Evolutionary conservation across 495 filamentous ascomycete species (phyloP).

Genomic region (Staphylotrichum tortipilum): DNA sequence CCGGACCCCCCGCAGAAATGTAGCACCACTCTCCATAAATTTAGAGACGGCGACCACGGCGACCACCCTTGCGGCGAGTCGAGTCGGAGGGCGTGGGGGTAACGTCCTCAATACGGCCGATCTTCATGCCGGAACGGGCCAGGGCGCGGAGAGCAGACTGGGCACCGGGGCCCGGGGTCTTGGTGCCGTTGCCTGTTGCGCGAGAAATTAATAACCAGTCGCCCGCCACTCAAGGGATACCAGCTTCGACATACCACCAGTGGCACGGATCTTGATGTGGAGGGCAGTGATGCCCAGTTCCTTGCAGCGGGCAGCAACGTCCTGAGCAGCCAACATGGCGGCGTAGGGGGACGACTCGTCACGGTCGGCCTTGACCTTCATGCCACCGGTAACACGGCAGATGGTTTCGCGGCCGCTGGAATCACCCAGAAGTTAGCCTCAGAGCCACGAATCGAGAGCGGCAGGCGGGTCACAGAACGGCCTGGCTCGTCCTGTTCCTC

Average conservation of each 20-base stretch:
- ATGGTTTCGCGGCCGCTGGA: constrained; percentile 99
- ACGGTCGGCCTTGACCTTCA: constrained; percentile 99
- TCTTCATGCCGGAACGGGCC: constrained; percentile 98
- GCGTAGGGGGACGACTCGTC: constrained; percentile 99
- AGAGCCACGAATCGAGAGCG: constrained; percentile 19
- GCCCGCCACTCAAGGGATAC: neutral
- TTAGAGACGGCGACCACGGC: constrained; percentile 99
- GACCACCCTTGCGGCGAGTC: constrained; percentile 98
- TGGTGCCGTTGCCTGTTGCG: constrained; percentile 81
- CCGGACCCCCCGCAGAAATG: constrained; percentile 30
- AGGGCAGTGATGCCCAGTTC: constrained; percentile 97
- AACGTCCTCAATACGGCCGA: constrained; percentile 98
- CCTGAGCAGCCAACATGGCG: constrained; percentile 98
- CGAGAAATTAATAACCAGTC: neutral
- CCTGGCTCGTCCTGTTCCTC: constrained; percentile 6
- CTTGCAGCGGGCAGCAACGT: constrained; percentile 94
- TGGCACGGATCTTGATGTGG: constrained; percentile 99
- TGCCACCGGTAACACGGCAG: constrained; percentile 96
- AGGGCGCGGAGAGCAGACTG: constrained; percentile 98
- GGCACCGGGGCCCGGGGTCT: constrained; percentile 97
- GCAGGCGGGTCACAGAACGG: neutral
- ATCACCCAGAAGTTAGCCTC: constrained; percentile 59
- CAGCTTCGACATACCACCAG: constrained; percentile 60
- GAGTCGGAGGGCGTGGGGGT: constrained; percentile 97
- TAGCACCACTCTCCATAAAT: constrained; percentile 25